Conservation (phyloP, 73 alveolate species). For the Paramecium sexaurelia region DNA sequence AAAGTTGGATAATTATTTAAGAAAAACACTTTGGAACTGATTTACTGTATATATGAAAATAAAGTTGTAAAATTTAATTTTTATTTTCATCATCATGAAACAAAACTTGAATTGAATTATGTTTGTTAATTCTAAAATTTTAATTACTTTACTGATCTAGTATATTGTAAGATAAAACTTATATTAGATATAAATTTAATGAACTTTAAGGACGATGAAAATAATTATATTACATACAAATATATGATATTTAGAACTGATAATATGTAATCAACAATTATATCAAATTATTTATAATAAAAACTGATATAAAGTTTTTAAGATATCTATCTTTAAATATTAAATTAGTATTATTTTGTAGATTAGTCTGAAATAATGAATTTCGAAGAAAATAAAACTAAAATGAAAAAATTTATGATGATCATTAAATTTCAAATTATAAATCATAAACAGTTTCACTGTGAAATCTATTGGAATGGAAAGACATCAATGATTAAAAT, state of each 20-base stretch:
- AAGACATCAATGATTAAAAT: background rate
- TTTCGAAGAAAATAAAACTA: background rate
- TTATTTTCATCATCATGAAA: background rate
- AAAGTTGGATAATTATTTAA: background rate
- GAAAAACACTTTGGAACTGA: background rate
- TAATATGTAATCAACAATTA: too few relatives aligned
- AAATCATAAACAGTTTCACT: constrained; percentile 32
- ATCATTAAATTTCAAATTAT: constrained; percentile 6
- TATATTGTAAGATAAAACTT: too few relatives aligned
- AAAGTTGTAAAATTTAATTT: background rate
- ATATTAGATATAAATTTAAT: background rate
- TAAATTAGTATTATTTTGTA: too few relatives aligned
- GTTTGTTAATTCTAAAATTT: background rate
- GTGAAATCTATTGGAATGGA: background rate
- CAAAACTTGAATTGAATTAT: too few relatives aligned
- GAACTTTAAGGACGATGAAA: background rate
- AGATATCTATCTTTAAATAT: too few relatives aligned
- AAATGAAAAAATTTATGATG: background rate
- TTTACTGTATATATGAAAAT: background rate
- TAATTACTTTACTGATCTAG: background rate
- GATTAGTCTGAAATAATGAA: background rate
- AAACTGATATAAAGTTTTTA: too few relatives aligned
- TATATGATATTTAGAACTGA: too few relatives aligned
- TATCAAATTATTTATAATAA: too few relatives aligned
- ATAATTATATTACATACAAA: background rate